A percentile compares a stretch with the other conserved stretches of the same genome.
phyloP scores from a whole-genome alignment of 192 early-diverging fungal genomes.

The Chytriomyces confervae region DNA sequence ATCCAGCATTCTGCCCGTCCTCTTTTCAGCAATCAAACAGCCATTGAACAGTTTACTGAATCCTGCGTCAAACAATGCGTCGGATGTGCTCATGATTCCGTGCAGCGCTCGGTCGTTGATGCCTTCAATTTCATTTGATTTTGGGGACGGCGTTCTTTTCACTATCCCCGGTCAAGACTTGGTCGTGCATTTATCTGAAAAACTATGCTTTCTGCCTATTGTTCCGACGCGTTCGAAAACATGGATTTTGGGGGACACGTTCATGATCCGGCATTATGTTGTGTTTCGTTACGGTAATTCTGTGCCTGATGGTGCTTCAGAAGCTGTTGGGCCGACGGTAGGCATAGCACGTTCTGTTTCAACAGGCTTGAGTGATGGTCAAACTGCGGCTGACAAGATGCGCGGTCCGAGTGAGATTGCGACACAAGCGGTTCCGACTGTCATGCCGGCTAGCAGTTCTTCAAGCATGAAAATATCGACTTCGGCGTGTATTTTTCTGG shows the following conservation, averaged over 20 bases:
- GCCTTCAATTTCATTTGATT: not conserved
- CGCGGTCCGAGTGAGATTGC: too few species aligned
- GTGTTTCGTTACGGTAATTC: not conserved
- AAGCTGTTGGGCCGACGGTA: not conserved
- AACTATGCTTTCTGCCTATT: not conserved
- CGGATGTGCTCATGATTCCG: not conserved
- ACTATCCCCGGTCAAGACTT: not conserved
- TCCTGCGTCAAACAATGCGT: not conserved
- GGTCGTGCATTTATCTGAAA: not conserved
- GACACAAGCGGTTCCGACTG: too few species aligned
- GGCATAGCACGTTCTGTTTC: not conserved
- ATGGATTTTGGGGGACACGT: not conserved
- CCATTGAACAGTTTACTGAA: not conserved
- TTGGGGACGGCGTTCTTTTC: slow-evolving; percentile 1
- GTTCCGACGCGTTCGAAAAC: not conserved
- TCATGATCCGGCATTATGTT: not conserved
- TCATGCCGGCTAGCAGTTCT: too few species aligned
- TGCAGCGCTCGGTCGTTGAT: not conserved
- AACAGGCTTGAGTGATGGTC: not conserved
- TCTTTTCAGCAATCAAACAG: not conserved
- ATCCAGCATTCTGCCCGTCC: not conserved
- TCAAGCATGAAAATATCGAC: too few species aligned
- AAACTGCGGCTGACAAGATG: not conserved
- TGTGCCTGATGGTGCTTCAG: not conserved
- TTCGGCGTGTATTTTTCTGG: not conserved